These are phyloP conservation scores for Sporothrix schenckii DNA, from an alignment of 2,329 filamentous ascomycete species.

Conservation along the genomic window DNA sequence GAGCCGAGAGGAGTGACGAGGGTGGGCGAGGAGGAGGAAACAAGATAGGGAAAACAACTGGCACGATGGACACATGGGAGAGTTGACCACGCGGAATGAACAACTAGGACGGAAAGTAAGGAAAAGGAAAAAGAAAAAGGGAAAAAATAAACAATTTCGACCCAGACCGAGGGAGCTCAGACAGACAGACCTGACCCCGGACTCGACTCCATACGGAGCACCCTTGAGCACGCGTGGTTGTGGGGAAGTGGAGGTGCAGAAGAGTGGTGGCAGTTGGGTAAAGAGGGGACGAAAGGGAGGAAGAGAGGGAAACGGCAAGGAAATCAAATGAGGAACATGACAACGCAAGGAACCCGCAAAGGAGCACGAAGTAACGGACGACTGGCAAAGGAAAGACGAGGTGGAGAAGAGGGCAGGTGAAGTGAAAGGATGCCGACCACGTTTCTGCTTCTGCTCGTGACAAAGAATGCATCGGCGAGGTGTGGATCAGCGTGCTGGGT, in stretches of 20 bases:
- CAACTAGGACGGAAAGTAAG: background rate
- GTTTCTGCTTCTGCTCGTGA: no score
- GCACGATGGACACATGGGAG: background rate
- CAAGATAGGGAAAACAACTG: background rate
- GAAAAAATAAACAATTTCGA: no score
- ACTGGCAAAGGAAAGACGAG: background rate
- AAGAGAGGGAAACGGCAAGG: background rate
- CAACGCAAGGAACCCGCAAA: background rate
- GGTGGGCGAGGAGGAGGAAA: background rate
- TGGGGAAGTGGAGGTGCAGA: constrained; percentile 17
- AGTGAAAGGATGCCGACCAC: no score
- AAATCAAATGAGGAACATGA: background rate
- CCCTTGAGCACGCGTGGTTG: constrained; percentile 12
- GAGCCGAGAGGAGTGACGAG: background rate
- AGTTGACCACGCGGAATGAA: background rate
- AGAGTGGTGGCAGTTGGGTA: background rate
- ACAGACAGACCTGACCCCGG: background rate
- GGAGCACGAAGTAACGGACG: background rate
- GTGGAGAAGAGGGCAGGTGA: background rate
- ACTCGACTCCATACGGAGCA: constrained; percentile 23
- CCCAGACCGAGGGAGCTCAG: no score
- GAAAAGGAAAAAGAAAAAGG: background rate
- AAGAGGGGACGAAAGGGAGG: background rate
- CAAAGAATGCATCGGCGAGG: no score
- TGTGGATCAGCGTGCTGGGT: no score